Percentiles rank a stretch among this genome's conserved stretches.
phyloP scores from a whole-genome alignment of 2,329 filamentous ascomycete species.

The Endocalyx cinctus region DNA sequence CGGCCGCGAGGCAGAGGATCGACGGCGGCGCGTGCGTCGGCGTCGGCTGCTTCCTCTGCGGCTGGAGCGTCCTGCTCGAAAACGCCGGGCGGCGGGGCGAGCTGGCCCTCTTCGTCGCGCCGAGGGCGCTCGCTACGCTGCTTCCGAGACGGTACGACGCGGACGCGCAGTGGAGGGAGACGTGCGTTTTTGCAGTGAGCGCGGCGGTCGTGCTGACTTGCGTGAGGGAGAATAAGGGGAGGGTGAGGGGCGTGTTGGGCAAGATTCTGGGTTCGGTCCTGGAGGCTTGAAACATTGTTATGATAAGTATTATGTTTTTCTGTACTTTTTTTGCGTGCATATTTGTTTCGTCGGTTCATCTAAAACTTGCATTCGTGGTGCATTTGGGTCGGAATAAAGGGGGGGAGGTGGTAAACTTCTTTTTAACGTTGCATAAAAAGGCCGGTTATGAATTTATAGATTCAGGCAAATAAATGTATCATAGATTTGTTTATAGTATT shows the following conservation, averaged over 20 bases:
- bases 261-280: slow-evolving; percentile 51
- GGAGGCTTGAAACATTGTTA: slow-evolving; percentile 23
- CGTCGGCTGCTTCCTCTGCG: slow-evolving; percentile 69
- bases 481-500: no score
- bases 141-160: slow-evolving; percentile 64
- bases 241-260: slow-evolving; percentile 67
- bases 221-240: slow-evolving; percentile 54
- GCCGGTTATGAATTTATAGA: no score
- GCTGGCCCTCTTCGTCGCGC: slow-evolving; percentile 75
- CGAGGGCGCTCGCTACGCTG: slow-evolving; percentile 69
- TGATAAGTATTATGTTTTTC: background rate
- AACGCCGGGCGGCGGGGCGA: slow-evolving; percentile 62
- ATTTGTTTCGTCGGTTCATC: no score
- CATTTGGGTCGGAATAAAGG: no score
- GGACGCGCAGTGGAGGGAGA: slow-evolving; percentile 64
- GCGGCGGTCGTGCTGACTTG: slow-evolving; percentile 67
- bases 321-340: no score
- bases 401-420: no score
- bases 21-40: slow-evolving; percentile 65
- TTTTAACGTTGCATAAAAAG: no score
- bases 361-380: no score
- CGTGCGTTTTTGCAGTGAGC: slow-evolving; percentile 60
- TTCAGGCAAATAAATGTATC: no score
- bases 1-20: slow-evolving; percentile 43
- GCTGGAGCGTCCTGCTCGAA: slow-evolving; percentile 78